Percentiles rank a stretch among this genome's conserved stretches.
Evolutionary conservation across 2,329 filamentous ascomycete genomes (phyloP).

Genomic region (Trichoderma breve): DNA sequence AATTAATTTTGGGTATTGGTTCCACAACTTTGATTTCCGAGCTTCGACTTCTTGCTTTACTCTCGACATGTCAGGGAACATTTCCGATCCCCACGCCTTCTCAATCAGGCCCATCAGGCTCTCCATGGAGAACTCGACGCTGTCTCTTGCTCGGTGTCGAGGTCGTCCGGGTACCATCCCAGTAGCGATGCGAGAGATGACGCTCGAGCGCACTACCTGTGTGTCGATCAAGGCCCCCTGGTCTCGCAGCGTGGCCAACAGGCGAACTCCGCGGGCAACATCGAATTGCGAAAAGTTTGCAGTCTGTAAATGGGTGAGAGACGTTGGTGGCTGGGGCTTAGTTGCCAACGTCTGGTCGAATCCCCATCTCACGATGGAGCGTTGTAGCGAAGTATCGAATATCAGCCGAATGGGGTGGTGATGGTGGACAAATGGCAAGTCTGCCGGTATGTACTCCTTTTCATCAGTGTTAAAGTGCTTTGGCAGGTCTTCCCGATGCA

Average conservation of each 20-base stretch:
- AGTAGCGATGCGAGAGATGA: constrained; percentile 33
- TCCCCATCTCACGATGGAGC: constrained; percentile 44
- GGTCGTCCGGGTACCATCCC: constrained; percentile 30
- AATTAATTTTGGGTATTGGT: constrained; percentile 31
- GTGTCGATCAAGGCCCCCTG: constrained; percentile 37
- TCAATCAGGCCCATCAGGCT: constrained; percentile 35
- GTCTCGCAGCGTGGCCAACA: constrained; percentile 36
- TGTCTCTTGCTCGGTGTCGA: constrained; percentile 32
- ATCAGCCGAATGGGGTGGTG: constrained; percentile 49
- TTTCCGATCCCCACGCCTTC: constrained; percentile 35
- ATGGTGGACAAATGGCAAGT: constrained; percentile 41
- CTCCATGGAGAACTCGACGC: constrained; percentile 31
- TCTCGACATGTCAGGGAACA: constrained; percentile 28
- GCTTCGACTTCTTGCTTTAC: constrained; percentile 31
- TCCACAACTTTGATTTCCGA: constrained; percentile 33
- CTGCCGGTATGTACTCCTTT: constrained; percentile 34
- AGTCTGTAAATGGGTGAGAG: constrained; percentile 15
- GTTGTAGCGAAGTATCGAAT: constrained; percentile 42
- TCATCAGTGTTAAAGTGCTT: neutral
- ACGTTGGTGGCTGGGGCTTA: constrained; percentile 21
- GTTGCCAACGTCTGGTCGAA: constrained; percentile 40
- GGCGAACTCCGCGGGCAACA: constrained; percentile 37
- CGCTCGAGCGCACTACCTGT: constrained; percentile 31
- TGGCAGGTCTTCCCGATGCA: constrained; percentile 46
- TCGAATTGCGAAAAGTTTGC: constrained; percentile 30